phyloP scores from a whole-genome alignment of 1,284 basidiomycete species.

The Austroboletus novae-zelandiae region DNA sequence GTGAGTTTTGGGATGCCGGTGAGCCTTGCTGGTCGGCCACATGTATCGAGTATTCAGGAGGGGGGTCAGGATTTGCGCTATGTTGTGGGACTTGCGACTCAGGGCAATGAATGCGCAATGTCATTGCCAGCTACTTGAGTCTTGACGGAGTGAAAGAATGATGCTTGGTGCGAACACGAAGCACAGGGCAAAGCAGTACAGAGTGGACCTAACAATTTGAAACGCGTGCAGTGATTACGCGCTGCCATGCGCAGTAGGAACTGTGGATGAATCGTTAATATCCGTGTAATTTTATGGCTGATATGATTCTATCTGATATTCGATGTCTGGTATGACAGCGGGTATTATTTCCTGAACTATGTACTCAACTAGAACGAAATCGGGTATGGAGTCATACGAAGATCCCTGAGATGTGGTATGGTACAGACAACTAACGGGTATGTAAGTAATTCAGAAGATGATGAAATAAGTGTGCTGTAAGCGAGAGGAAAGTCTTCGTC shows the following conservation, averaged over 20 bases:
- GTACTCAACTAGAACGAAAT: neutral
- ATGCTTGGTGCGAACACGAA: neutral
- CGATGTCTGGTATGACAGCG: neutral
- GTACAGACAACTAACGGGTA: neutral
- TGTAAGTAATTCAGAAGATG: neutral
- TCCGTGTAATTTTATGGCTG: neutral
- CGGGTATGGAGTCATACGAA: neutral
- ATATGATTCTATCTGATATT: neutral
- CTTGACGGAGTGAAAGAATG: neutral
- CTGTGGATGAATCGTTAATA: too few relatives aligned
- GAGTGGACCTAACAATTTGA: neutral
- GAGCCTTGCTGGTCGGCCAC: constrained; percentile 12
- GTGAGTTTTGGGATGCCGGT: constrained; percentile 20
- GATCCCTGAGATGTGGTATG: neutral
- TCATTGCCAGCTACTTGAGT: constrained; percentile 8
- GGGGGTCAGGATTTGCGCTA: constrained; percentile 28
- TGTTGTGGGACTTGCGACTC: constrained; percentile 11
- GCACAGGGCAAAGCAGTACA: neutral
- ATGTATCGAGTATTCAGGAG: constrained; percentile 30
- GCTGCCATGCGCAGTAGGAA: too few relatives aligned
- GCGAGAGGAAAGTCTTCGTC: neutral
- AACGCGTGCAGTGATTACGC: neutral
- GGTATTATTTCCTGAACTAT: neutral
- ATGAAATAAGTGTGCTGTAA: neutral
- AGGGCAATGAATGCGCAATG: constrained; percentile 9